phyloP scores from a whole-genome alignment of 495 filamentous ascomycete species.

The Podospora tetraspora region DNA sequence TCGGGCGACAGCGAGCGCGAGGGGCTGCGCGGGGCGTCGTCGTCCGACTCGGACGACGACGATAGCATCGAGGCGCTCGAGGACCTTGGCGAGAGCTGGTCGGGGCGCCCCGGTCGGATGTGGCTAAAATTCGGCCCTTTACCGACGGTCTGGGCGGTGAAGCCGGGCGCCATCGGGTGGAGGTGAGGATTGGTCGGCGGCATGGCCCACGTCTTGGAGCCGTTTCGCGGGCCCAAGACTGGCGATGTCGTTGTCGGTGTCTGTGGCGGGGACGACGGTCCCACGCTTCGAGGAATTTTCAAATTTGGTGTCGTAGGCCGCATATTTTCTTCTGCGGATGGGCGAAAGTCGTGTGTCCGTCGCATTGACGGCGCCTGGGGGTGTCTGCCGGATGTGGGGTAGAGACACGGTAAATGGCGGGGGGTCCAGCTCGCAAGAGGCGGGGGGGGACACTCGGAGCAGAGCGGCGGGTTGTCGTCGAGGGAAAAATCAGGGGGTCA shows the following conservation, averaged over 20 bases:
- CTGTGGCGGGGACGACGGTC: constrained; percentile 50
- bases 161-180: constrained; percentile 30
- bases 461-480: constrained; percentile 10
- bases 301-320: constrained; percentile 44
- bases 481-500: constrained; percentile 37
- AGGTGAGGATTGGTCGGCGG: constrained; percentile 22
- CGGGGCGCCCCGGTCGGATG: constrained; percentile 34
- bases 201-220: constrained; percentile 24
- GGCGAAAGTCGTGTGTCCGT: constrained; percentile 15
- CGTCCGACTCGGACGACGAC: constrained; percentile 26
- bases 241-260: constrained; percentile 45
- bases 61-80: constrained; percentile 36
- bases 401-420: constrained; percentile 14
- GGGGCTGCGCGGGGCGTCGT: constrained; percentile 26
- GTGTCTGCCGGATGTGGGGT: constrained; percentile 36
- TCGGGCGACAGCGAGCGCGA: constrained; percentile 34
- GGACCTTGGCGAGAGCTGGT: constrained; percentile 49
- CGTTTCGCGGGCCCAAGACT: constrained; percentile 33
- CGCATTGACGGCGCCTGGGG: constrained; percentile 15
- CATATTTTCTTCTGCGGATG: constrained; percentile 32
- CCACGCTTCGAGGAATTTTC: constrained; percentile 42
- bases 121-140: constrained; percentile 40
- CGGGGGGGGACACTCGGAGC: constrained; percentile 17
- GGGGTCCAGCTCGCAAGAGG: constrained; percentile 1
- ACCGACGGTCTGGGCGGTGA: constrained; percentile 37